Conservation (phyloP, 2,329 filamentous ascomycete genomes). For the Fonsecaea nubica region DNA sequence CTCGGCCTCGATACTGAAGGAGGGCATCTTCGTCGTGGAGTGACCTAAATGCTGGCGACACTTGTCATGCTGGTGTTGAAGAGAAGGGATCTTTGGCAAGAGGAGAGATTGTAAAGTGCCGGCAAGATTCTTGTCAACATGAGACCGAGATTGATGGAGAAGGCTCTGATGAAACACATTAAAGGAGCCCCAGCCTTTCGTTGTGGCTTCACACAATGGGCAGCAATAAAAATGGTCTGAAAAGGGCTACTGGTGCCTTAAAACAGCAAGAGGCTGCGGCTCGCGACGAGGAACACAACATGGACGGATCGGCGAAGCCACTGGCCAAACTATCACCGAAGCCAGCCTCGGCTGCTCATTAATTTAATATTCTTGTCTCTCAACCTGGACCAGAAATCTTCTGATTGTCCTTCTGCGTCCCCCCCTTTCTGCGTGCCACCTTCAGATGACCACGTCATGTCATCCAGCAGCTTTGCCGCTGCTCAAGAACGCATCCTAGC, state of each 20-base stretch:
- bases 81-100: constrained; percentile 3
- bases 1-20: constrained; percentile 40
- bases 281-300: neutral
- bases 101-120: constrained; percentile 4
- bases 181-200: constrained; percentile 20
- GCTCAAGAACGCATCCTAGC: constrained; percentile 86
- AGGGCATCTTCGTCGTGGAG: constrained; percentile 34
- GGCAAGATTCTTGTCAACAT: constrained; percentile 15
- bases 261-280: constrained; percentile 9
- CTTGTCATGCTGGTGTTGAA: constrained; percentile 14
- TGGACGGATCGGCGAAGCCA: neutral
- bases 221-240: neutral
- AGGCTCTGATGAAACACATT: constrained; percentile 27
- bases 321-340: constrained; percentile 6
- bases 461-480: constrained; percentile 76
- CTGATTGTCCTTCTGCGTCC: neutral
- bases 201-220: neutral
- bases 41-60: neutral
- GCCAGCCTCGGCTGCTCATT: constrained; percentile 16
- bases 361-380: neutral
- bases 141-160: constrained; percentile 12
- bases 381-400: neutral
- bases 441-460: constrained; percentile 51
- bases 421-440: neutral
- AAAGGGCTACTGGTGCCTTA: neutral